These are phyloP conservation scores for Cymbopogon citratus DNA, from an alignment of 176 grass and related monocot genomes.

Conservation along the genomic window DNA sequence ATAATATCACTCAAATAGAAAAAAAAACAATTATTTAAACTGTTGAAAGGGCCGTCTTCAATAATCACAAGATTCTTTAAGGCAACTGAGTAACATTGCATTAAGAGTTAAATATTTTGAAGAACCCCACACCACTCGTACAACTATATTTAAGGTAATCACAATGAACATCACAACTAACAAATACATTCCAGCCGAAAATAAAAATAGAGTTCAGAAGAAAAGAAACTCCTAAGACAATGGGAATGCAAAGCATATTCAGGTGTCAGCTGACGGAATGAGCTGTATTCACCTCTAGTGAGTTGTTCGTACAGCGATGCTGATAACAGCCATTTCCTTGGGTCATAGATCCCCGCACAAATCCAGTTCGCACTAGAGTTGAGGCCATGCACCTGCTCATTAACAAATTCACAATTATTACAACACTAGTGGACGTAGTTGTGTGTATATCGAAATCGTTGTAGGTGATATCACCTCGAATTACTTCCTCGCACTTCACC, in stretches of 20 bases:
- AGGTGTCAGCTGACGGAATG: neutral
- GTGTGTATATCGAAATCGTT: neutral
- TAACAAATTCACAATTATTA: neutral
- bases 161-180: neutral
- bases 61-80: neutral
- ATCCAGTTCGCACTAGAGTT: conserved; percentile 94
- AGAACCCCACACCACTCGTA: neutral
- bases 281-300: conserved; percentile 57
- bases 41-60: neutral
- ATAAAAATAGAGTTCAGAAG: neutral
- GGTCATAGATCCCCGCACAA: conserved; percentile 95
- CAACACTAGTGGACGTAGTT: neutral
- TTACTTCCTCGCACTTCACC: conserved; percentile 95
- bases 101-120: neutral
- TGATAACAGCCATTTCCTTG: conserved; percentile 99
- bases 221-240: neutral
- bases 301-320: conserved; percentile 84
- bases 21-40: neutral
- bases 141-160: neutral
- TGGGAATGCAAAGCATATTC: neutral
- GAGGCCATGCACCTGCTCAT: conserved; percentile 87
- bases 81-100: neutral
- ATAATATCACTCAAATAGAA: neutral
- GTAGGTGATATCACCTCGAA: conserved; percentile 55
- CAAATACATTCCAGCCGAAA: neutral